Conservation (phyloP, 495 filamentous ascomycete genomes). For the Massariosphaeria phaeospora region DNA sequence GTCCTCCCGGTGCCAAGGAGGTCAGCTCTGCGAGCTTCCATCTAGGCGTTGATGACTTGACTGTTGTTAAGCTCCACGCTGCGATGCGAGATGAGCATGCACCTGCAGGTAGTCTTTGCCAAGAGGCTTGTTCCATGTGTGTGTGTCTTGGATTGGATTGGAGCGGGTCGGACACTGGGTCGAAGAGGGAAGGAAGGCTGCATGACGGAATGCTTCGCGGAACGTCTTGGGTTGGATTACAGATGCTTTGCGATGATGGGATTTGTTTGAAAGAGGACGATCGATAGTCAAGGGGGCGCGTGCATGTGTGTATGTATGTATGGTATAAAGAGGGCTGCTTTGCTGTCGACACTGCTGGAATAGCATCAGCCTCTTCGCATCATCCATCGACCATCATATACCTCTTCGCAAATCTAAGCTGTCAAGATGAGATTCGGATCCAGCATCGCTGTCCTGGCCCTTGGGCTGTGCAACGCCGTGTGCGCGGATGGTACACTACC, state of each 20-base stretch:
- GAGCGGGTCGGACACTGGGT: too few species aligned
- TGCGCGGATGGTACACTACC: conserved; percentile 23
- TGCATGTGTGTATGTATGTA: too few species aligned
- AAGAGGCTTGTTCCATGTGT: neutral
- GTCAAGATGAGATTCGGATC: conserved; percentile 25
- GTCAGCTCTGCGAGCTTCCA: neutral
- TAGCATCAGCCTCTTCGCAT: neutral
- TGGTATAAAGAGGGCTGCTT: conserved; percentile 10
- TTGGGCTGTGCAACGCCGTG: conserved; percentile 19
- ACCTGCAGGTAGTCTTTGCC: neutral
- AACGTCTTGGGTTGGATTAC: neutral
- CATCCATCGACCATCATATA: neutral
- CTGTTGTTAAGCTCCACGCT: neutral
- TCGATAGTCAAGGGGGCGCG: neutral
- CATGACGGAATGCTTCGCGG: neutral
- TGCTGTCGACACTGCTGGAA: neutral
- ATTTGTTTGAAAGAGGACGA: neutral
- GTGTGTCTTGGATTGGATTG: too few species aligned
- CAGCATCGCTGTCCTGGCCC: conserved; percentile 18
- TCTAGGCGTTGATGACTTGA: neutral
- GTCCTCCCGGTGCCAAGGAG: too few species aligned
- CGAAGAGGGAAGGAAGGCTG: neutral
- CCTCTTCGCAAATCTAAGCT: neutral
- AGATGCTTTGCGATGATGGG: conserved; percentile 6
- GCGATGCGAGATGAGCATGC: neutral